phyloP scores from a whole-genome alignment of 192 early-diverging fungal species.

The Podila epigama region DNA sequence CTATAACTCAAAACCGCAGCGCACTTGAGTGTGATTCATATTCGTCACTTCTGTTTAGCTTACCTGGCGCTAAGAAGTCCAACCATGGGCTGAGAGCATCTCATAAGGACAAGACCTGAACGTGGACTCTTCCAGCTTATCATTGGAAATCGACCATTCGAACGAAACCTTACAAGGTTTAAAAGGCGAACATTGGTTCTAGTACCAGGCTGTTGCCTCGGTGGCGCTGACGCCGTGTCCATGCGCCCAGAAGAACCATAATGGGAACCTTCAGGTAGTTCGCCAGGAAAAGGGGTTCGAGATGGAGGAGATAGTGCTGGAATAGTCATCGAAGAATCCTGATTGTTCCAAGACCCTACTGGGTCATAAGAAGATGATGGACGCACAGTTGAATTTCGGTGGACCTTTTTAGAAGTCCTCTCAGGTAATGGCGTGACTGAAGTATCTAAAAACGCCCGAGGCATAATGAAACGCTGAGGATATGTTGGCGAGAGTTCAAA shows the following conservation, averaged over 20 bases:
- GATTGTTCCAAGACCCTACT: too few species aligned
- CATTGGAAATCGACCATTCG: constrained; percentile 47
- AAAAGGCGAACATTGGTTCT: constrained; percentile 16
- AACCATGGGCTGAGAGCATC: constrained; percentile 55
- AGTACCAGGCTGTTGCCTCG: background rate
- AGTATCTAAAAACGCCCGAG: constrained; percentile 14
- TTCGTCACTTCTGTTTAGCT: background rate
- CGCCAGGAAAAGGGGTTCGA: background rate
- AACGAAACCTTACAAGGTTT: constrained; percentile 40
- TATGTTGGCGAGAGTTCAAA: constrained; percentile 52
- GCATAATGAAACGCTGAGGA: constrained; percentile 50
- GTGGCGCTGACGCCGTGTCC: background rate
- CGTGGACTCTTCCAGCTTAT: constrained; percentile 50
- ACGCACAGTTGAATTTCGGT: too few species aligned
- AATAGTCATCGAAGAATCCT: too few species aligned
- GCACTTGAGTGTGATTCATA: background rate
- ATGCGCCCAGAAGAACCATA: background rate
- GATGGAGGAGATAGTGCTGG: background rate
- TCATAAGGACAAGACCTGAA: constrained; percentile 40
- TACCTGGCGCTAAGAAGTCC: constrained; percentile 48
- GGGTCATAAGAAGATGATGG: too few species aligned
- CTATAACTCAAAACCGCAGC: too few species aligned
- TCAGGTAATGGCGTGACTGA: background rate
- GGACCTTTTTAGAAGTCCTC: background rate
- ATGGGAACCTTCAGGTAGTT: background rate